phyloP scores from a whole-genome alignment of 2,329 filamentous ascomycete genomes.

The Colletotrichum somersetense region DNA sequence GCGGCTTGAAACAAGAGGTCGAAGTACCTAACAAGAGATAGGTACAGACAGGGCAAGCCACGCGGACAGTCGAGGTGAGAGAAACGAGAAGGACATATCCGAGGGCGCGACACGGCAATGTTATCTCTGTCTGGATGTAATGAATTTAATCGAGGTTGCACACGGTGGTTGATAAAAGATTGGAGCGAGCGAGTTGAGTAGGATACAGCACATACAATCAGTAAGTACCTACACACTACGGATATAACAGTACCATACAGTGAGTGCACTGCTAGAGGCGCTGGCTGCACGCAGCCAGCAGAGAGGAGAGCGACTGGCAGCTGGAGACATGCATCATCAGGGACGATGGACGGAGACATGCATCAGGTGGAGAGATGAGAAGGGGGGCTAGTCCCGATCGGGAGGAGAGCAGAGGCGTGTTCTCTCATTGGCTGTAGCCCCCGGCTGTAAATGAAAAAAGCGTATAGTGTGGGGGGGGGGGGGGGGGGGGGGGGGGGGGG shows the following conservation, averaged over 20 bases:
- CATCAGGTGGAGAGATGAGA: conserved; percentile 15
- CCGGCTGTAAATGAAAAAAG: conserved; percentile 20
- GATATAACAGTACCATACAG: too few species aligned
- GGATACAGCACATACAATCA: too few species aligned
- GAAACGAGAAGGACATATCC: background rate
- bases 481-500: conserved; percentile 17
- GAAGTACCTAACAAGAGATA: background rate
- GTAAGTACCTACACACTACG: too few species aligned
- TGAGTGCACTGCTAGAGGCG: background rate
- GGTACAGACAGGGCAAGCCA: background rate
- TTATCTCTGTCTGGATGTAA: background rate
- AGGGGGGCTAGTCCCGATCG: conserved; percentile 6
- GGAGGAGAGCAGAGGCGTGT: background rate
- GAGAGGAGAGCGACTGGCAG: background rate
- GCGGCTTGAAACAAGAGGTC: conserved; percentile 24
- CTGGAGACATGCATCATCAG: conserved; percentile 40
- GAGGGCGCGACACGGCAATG: background rate
- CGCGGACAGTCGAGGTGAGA: conserved; percentile 12
- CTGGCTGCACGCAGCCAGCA: conserved; percentile 1
- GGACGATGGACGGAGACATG: conserved; percentile 24
- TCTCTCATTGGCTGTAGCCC: conserved; percentile 21
- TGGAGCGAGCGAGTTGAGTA: too few species aligned
- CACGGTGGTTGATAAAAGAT: background rate
- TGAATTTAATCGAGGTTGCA: background rate
- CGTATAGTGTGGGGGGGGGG: conserved; percentile 19